phyloP scores from a whole-genome alignment of 2,329 filamentous ascomycete species.

The Aspergillus sergii region DNA sequence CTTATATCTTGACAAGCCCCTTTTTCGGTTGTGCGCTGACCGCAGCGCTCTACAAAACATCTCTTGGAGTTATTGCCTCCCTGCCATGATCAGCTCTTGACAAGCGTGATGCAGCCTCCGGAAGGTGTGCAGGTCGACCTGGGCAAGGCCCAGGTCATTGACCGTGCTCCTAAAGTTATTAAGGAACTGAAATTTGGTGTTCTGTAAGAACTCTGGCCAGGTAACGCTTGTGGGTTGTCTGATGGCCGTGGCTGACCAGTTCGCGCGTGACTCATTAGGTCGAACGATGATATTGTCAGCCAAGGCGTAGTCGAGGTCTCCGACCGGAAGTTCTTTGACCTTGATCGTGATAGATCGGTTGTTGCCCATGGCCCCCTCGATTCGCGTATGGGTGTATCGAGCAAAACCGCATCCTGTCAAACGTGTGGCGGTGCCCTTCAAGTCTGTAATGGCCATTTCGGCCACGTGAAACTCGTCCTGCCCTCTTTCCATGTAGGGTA shows the following conservation, averaged over 20 bases:
- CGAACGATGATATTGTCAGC: constrained; percentile 90
- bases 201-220: constrained; percentile 57
- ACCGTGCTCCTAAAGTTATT: constrained; percentile 87
- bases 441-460: constrained; percentile 93
- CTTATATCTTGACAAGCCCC: neutral
- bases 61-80: constrained; percentile 28
- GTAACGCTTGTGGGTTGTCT: neutral
- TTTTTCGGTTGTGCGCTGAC: constrained; percentile 2
- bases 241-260: constrained; percentile 10
- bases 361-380: constrained; percentile 86
- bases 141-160: constrained; percentile 83
- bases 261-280: constrained; percentile 53
- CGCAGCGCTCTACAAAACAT: neutral
- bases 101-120: constrained; percentile 42
- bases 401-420: constrained; percentile 74
- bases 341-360: constrained; percentile 74
- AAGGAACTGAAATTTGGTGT: constrained; percentile 93
- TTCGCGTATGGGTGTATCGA: constrained; percentile 82
- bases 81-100: constrained; percentile 43
- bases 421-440: constrained; percentile 83
- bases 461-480: constrained; percentile 84
- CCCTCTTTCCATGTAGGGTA: constrained; percentile 97
- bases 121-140: constrained; percentile 51
- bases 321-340: constrained; percentile 91
- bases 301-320: constrained; percentile 94